Percentiles rank a stretch among this genome's conserved stretches.
phyloP scores from a whole-genome alignment of 1,139 yeast species.

The Geotrichum aggregatum region DNA sequence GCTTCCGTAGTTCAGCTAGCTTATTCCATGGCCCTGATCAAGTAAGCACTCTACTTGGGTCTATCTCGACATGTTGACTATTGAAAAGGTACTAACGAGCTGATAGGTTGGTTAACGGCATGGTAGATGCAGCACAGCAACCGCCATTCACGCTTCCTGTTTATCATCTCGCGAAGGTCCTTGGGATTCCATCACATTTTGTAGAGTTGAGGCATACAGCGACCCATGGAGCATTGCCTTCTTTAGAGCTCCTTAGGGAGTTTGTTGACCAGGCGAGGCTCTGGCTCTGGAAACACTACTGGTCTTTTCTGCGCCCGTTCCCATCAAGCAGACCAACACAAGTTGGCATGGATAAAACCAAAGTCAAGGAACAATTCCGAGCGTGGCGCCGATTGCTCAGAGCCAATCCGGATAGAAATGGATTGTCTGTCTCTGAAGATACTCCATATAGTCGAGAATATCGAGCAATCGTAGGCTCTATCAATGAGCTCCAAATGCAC shows the following conservation, averaged over 20 bases:
- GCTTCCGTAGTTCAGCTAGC: slow-evolving; percentile 44
- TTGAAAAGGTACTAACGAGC: neutral
- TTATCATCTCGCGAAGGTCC: slow-evolving; percentile 62
- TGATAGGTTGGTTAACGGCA: slow-evolving; percentile 78
- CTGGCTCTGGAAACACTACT: slow-evolving; percentile 75
- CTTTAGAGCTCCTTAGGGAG: slow-evolving; percentile 58
- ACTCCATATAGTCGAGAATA: neutral
- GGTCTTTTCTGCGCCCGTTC: slow-evolving; percentile 48
- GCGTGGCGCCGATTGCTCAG: slow-evolving; percentile 47
- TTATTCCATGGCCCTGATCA: slow-evolving; percentile 69
- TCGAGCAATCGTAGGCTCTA: slow-evolving; percentile 1
- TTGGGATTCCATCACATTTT: slow-evolving; percentile 72
- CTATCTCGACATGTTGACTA: no score
- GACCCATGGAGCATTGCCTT: slow-evolving; percentile 83
- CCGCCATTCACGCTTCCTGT: slow-evolving; percentile 75
- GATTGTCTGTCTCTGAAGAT: neutral
- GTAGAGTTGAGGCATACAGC: slow-evolving; percentile 90
- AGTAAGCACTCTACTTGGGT: slow-evolving; percentile 6
- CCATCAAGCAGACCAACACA: slow-evolving; percentile 29
- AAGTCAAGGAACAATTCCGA: slow-evolving; percentile 34
- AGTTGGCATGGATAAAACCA: slow-evolving; percentile 21
- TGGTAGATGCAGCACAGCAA: slow-evolving; percentile 82
- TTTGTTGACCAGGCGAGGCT: slow-evolving; percentile 57
- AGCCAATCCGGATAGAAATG: slow-evolving; percentile 41
- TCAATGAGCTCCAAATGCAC: slow-evolving; percentile 4